These are phyloP conservation scores for Coriolopsis trogii DNA, from an alignment of 1,284 basidiomycete genomes.

Conservation along the genomic window DNA sequence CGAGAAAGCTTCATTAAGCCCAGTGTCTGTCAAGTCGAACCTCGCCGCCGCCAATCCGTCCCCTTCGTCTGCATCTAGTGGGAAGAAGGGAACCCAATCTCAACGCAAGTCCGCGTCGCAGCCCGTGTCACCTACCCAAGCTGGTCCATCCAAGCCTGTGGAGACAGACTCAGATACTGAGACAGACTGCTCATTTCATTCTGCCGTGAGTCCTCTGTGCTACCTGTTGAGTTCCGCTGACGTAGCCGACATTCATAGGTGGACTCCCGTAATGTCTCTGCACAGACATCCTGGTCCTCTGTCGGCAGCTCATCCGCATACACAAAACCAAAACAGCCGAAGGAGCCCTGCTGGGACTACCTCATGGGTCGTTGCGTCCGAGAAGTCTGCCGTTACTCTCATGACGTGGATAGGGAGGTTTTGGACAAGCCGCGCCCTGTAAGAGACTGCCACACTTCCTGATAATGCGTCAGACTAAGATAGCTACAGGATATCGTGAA, in stretches of 20 bases:
- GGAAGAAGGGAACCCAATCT: too few relatives aligned
- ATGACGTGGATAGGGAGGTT: constrained; percentile 1
- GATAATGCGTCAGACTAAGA: too few relatives aligned
- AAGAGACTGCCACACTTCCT: too few relatives aligned
- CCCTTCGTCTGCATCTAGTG: too few relatives aligned
- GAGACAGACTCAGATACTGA: not conserved
- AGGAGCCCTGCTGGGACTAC: constrained; percentile 4
- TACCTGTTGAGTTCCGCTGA: not conserved
- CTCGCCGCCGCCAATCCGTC: too few relatives aligned
- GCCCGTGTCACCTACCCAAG: not conserved
- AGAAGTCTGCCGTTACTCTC: constrained; percentile 10
- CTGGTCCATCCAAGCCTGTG: not conserved
- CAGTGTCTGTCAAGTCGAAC: too few relatives aligned
- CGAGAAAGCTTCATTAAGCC: too few relatives aligned
- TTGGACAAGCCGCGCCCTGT: not conserved
- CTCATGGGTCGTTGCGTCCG: constrained; percentile 6
- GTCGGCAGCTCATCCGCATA: not conserved
- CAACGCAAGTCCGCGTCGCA: too few relatives aligned
- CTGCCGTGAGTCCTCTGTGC: not conserved
- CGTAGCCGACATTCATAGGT: not conserved
- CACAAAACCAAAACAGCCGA: not conserved
- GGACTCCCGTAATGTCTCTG: not conserved
- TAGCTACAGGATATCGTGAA: too few relatives aligned
- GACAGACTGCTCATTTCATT: constrained; percentile 5
- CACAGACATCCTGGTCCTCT: constrained; percentile 5